These are phyloP conservation scores for Hymenoscyphus infarciens DNA, from an alignment of 2,329 filamentous ascomycete species.

Conservation along the genomic window DNA sequence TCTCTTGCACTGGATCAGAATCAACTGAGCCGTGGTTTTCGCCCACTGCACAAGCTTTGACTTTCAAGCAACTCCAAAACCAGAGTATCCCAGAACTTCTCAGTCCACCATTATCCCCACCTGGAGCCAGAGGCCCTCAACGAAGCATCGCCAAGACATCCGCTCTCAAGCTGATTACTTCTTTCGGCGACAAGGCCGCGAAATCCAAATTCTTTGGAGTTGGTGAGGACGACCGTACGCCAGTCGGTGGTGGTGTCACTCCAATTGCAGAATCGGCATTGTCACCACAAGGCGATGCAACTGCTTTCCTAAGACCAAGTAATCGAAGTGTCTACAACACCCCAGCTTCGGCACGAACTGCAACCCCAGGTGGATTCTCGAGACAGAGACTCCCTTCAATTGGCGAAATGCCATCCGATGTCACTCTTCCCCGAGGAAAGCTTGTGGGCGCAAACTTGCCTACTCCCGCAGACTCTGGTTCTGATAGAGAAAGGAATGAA, in stretches of 20 bases:
- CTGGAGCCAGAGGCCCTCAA: conserved; percentile 57
- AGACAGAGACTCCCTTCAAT: conserved; percentile 73
- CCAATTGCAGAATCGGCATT: conserved; percentile 79
- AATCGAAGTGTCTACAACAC: conserved; percentile 67
- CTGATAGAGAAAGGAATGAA: conserved; percentile 42
- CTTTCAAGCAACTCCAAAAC: conserved; percentile 55
- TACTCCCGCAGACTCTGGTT: conserved; percentile 44
- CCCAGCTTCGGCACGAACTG: conserved; percentile 62
- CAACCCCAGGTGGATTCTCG: conserved; percentile 56
- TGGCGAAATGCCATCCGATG: conserved; percentile 61
- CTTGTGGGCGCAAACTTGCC: conserved; percentile 40
- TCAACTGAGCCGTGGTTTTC: conserved; percentile 85
- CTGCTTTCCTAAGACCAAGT: conserved; percentile 64
- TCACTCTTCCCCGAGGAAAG: conserved; percentile 41
- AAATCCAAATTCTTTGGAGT: conserved; percentile 63
- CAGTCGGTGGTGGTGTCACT: conserved; percentile 76
- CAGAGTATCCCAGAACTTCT: conserved; percentile 58
- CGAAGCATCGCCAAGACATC: conserved; percentile 72
- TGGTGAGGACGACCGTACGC: conserved; percentile 61
- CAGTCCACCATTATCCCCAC: conserved; percentile 72
- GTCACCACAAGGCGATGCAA: conserved; percentile 65
- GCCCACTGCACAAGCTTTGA: conserved; percentile 66
- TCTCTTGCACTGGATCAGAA: conserved; percentile 85
- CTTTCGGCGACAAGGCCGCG: conserved; percentile 63
- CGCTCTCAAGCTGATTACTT: conserved; percentile 85